phyloP scores from a whole-genome alignment of 192 early-diverging fungal species.

The Backusella australiensis region DNA sequence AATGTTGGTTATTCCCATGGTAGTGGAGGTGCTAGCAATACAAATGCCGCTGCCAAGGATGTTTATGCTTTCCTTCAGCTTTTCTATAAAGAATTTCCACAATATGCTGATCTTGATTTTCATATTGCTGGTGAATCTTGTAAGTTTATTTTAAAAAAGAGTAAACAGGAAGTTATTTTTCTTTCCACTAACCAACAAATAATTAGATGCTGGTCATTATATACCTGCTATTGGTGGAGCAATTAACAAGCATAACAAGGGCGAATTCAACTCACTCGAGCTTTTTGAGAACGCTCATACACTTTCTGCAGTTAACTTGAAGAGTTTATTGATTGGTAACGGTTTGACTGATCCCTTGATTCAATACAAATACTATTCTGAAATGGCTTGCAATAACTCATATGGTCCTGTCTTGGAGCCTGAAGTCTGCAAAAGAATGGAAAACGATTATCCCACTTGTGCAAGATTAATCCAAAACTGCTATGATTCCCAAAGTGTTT shows the following conservation, averaged over 20 bases:
- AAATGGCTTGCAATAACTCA: slow-evolving; percentile 75
- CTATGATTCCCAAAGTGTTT: slow-evolving; percentile 81
- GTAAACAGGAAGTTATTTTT: not conserved
- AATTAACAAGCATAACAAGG: slow-evolving; percentile 80
- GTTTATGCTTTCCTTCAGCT: slow-evolving; percentile 95
- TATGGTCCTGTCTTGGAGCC: slow-evolving; percentile 83
- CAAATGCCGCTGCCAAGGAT: slow-evolving; percentile 83
- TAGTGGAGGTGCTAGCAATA: slow-evolving; percentile 65
- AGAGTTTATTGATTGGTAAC: slow-evolving; percentile 87
- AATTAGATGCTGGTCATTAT: slow-evolving; percentile 85
- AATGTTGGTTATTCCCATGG: slow-evolving; percentile 95
- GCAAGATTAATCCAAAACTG: slow-evolving; percentile 79
- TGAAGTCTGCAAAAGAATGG: slow-evolving; percentile 79
- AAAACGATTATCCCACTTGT: slow-evolving; percentile 74
- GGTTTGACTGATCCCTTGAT: slow-evolving; percentile 89
- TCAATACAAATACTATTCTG: slow-evolving; percentile 92
- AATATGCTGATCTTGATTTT: slow-evolving; percentile 81
- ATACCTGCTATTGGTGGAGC: slow-evolving; percentile 88
- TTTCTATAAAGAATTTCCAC: slow-evolving; percentile 82
- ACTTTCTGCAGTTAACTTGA: slow-evolving; percentile 62
- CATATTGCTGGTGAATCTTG: slow-evolving; percentile 86
- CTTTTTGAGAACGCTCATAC: slow-evolving; percentile 20
- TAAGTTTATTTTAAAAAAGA: slow-evolving; percentile 16
- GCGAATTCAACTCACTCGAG: slow-evolving; percentile 23
- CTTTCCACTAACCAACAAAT: not conserved